Evolutionary conservation across 192 early-diverging fungal genomes (phyloP).

Genomic region (Coemansia sp.): DNA sequence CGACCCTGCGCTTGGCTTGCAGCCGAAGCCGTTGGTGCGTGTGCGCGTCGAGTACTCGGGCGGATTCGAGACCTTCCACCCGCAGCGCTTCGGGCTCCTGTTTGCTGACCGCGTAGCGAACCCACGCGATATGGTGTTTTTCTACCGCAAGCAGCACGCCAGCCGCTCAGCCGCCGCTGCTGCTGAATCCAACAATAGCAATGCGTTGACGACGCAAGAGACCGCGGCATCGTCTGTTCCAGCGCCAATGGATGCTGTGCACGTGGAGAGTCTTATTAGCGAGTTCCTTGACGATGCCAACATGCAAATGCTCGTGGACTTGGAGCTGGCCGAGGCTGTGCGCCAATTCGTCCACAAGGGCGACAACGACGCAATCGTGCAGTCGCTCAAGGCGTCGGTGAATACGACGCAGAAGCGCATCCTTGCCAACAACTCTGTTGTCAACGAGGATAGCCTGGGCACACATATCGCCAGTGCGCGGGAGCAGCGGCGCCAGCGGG

Average conservation of each 20-base stretch:
- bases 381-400: constrained; percentile 54
- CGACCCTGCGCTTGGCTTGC: constrained; percentile 42
- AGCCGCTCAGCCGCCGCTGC: not conserved
- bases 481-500: constrained; percentile 16
- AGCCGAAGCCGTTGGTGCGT: constrained; percentile 72
- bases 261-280: constrained; percentile 74
- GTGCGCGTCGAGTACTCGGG: constrained; percentile 87
- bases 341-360: constrained; percentile 81
- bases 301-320: constrained; percentile 72
- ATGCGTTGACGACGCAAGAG: constrained; percentile 7
- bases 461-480: constrained; percentile 20
- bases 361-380: constrained; percentile 77
- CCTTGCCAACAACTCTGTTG: not conserved
- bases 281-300: constrained; percentile 69
- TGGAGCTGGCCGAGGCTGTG: constrained; percentile 74
- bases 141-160: constrained; percentile 60
- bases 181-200: not conserved
- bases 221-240: constrained; percentile 40
- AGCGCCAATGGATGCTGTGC: constrained; percentile 65
- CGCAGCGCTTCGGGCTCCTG: constrained; percentile 77
- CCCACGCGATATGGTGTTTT: constrained; percentile 81
- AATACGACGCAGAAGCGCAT: constrained; percentile 36
- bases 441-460: constrained; percentile 15
- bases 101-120: constrained; percentile 86
- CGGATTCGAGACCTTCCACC: constrained; percentile 80